phyloP scores from a whole-genome alignment of 1,284 basidiomycete genomes.

The Xerocomus minutiporus region DNA sequence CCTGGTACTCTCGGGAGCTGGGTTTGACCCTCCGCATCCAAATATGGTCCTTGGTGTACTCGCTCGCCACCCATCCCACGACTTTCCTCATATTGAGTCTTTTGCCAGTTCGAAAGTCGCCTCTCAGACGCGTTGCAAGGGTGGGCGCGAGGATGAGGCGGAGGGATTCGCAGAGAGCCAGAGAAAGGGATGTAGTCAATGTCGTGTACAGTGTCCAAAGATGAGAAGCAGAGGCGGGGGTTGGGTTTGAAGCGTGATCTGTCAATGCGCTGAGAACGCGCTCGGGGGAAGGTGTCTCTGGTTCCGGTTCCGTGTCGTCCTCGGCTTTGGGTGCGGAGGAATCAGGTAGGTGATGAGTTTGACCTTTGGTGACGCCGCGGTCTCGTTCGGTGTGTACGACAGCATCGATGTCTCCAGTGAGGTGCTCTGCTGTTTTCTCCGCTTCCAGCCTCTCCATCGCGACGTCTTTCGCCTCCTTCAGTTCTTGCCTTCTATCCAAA shows the following conservation, averaged over 20 bases:
- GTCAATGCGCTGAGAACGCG: conserved; percentile 64
- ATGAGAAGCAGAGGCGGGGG: conserved; percentile 44
- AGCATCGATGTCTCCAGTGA: conserved; percentile 41
- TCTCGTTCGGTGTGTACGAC: conserved; percentile 38
- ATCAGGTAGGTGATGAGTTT: conserved; percentile 14
- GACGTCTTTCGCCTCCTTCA: conserved; percentile 25
- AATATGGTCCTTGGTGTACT: conserved; percentile 99
- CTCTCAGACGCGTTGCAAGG: conserved; percentile 88
- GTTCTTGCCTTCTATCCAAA: conserved; percentile 21
- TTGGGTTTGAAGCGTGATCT: conserved; percentile 28
- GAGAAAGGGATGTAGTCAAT: conserved; percentile 88
- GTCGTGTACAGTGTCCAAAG: conserved; percentile 91
- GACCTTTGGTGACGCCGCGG: conserved; percentile 12
- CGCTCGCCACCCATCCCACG: conserved; percentile 96
- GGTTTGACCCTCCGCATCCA: conserved; percentile 96
- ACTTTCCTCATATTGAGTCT: conserved; percentile 99
- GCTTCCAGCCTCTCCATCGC: conserved; percentile 28
- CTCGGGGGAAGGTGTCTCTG: conserved; percentile 31
- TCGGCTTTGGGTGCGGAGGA: conserved; percentile 32
- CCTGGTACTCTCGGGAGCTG: conserved; percentile 93
- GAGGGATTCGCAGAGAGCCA: conserved; percentile 91
- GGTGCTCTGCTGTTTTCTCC: conserved; percentile 32
- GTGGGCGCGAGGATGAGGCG: conserved; percentile 96
- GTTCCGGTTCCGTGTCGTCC: conserved; percentile 29
- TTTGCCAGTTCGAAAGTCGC: conserved; percentile 98